Conservation (phyloP, 371 early-diverging fungal species). For the Mucor mucedo region DNA sequence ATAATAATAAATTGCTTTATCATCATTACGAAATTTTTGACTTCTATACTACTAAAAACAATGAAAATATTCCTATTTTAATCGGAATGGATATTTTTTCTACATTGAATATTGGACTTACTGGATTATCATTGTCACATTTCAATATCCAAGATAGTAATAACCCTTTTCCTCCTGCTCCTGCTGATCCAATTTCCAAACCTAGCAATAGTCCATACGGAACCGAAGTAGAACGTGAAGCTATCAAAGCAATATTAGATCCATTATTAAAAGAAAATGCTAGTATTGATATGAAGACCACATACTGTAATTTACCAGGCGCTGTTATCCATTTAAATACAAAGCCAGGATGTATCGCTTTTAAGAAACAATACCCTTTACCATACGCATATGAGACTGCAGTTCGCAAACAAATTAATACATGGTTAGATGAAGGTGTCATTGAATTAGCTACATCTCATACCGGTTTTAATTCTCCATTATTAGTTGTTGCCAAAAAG, state of each 20-base stretch:
- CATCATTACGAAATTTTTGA: slow-evolving; percentile 18
- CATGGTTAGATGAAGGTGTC: slow-evolving; percentile 12
- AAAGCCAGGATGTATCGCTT: not conserved
- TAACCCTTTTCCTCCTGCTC: slow-evolving; percentile 1
- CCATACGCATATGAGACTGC: not conserved
- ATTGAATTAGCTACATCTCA: slow-evolving; percentile 1
- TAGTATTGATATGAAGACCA: slow-evolving; percentile 4
- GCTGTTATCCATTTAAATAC: slow-evolving; percentile 1
- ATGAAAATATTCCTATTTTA: not conserved
- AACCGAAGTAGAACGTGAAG: not conserved
- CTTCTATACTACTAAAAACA: not conserved
- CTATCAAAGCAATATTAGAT: not conserved
- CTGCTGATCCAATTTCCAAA: slow-evolving; percentile 9
- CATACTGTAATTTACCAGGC: slow-evolving; percentile 16
- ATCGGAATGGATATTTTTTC: slow-evolving; percentile 11
- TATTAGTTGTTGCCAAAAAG: slow-evolving; percentile 10
- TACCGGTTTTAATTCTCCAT: slow-evolving; percentile 5
- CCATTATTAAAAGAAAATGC: not conserved
- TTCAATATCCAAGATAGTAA: not conserved
- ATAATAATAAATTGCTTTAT: slow-evolving; percentile 10
- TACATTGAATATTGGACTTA: not conserved
- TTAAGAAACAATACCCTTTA: not conserved
- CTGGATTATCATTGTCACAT: not conserved
- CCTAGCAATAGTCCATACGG: slow-evolving; percentile 6
- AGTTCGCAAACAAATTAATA: slow-evolving; percentile 2